A percentile compares a stretch with the other conserved stretches of the same genome.
Evolutionary conservation across 345 rosid genomes (phyloP).

Genomic region (Citrus glauca): DNA sequence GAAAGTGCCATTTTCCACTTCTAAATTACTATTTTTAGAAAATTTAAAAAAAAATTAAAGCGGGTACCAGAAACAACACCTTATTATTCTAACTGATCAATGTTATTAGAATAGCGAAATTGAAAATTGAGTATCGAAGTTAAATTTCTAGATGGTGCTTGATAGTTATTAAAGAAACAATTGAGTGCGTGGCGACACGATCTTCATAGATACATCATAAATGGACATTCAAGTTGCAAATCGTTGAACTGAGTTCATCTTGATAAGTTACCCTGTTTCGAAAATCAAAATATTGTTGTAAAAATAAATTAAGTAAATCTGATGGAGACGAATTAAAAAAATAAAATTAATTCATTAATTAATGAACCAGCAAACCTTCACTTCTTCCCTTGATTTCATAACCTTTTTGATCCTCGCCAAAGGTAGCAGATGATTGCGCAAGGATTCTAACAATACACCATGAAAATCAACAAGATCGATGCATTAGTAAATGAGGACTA

Average conservation of each 20-base stretch:
- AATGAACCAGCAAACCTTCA: conserved; percentile 17
- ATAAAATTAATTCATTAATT: not conserved
- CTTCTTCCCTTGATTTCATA: conserved; percentile 19
- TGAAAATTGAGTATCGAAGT: no score
- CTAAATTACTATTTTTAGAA: no score
- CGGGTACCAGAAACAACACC: no score
- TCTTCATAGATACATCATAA: not conserved
- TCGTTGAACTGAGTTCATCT: not conserved
- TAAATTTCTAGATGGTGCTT: not conserved
- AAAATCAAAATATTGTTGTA: not conserved
- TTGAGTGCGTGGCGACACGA: not conserved
- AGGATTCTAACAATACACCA: not conserved
- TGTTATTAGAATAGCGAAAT: no score
- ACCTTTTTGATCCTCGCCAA: conserved; percentile 26
- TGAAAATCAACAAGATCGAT: not conserved
- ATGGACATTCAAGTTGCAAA: not conserved
- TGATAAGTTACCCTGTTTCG: not conserved
- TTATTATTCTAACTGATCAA: no score
- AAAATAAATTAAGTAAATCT: not conserved
- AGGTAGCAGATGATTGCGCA: conserved; percentile 7
- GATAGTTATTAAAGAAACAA: not conserved
- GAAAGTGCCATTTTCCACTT: no score
- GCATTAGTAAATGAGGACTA: not conserved
- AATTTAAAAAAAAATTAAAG: no score
- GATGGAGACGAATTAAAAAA: not conserved